phyloP scores from a whole-genome alignment of 371 early-diverging fungal genomes.

The Fennellomyces sp. region DNA sequence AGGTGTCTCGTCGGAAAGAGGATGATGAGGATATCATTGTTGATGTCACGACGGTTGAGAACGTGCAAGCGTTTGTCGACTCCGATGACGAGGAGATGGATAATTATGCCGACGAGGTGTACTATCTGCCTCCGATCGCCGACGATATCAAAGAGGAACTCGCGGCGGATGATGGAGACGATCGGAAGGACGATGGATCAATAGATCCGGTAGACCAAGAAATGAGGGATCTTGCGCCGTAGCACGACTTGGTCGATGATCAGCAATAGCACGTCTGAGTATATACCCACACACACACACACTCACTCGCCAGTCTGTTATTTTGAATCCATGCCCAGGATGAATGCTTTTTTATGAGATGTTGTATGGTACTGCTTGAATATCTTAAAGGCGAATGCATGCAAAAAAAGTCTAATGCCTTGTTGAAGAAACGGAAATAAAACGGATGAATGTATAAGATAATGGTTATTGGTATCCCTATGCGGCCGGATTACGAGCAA shows the following conservation, averaged over 20 bases:
- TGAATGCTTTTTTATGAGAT: too few relatives aligned
- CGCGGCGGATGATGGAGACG: neutral
- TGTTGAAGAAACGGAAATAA: too few relatives aligned
- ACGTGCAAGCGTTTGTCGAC: conserved; percentile 68
- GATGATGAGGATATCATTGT: conserved; percentile 62
- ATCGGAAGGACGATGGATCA: neutral
- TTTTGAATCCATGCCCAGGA: too few relatives aligned
- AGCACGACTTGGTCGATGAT: too few relatives aligned
- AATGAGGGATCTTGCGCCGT: neutral
- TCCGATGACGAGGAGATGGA: conserved; percentile 57
- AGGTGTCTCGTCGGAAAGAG: conserved; percentile 43
- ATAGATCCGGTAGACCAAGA: neutral
- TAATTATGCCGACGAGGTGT: conserved; percentile 46
- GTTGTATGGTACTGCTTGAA: too few relatives aligned
- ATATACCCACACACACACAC: too few relatives aligned
- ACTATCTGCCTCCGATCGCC: conserved; percentile 28
- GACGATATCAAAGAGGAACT: neutral
- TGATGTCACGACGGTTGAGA: conserved; percentile 66
- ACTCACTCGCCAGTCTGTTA: too few relatives aligned
- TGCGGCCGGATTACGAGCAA: neutral
- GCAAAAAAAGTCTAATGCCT: too few relatives aligned
- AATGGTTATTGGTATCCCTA: neutral
- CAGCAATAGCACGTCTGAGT: too few relatives aligned
- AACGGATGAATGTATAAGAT: too few relatives aligned
- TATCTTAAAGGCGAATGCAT: too few relatives aligned